phyloP scores from a whole-genome alignment of 164 flowering plant genomes.

The Nymphaea colorata region DNA sequence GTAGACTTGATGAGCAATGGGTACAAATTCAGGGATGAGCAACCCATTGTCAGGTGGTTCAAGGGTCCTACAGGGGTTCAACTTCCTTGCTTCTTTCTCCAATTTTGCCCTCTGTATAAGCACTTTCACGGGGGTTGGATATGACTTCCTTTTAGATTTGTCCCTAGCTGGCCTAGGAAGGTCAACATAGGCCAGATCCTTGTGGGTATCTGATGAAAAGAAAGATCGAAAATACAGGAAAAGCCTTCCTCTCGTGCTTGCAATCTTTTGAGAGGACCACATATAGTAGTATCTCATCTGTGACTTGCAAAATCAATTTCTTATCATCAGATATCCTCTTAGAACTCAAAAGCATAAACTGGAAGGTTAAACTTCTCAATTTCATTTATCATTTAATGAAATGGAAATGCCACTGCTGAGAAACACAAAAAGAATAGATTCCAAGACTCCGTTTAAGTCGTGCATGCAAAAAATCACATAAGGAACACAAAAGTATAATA shows the following conservation, averaged over 20 bases:
- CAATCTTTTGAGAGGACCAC: too few species aligned
- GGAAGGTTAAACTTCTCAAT: too few species aligned
- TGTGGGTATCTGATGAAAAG: neutral
- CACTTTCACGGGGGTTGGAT: conserved; percentile 56
- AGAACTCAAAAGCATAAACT: too few species aligned
- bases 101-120: conserved; percentile 47
- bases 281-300: too few species aligned
- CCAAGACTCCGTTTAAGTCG: too few species aligned
- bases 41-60: conserved; percentile 60
- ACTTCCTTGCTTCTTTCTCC: conserved; percentile 35
- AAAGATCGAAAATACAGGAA: neutral
- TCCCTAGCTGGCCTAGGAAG: conserved; percentile 34
- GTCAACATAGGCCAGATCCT: conserved; percentile 33
- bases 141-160: conserved; percentile 61
- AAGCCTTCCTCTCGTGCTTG: neutral
- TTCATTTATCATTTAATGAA: too few species aligned
- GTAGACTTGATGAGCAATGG: conserved; percentile 51
- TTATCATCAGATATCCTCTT: too few species aligned
- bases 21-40: conserved; percentile 51
- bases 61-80: conserved; percentile 40
- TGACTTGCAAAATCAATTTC: too few species aligned
- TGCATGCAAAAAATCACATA: too few species aligned
- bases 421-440: too few species aligned
- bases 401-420: too few species aligned
- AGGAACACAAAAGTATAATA: too few species aligned